Conservation (phyloP, 768 basidiomycete species). For the Dioszegia aurantiaca region DNA sequence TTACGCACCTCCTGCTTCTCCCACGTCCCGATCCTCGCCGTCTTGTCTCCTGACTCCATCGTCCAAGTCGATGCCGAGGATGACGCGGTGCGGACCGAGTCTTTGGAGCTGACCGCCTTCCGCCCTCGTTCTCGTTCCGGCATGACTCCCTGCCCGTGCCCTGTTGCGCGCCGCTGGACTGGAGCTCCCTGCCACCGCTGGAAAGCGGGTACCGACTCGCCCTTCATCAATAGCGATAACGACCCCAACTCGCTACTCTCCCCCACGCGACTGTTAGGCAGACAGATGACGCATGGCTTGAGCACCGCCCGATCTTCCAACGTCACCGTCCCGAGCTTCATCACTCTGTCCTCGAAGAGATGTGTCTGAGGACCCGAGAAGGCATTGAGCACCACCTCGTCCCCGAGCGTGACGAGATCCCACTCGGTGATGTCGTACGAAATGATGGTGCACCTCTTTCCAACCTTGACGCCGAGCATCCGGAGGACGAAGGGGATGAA, state of each 20-base stretch:
- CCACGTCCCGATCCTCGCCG: no score
- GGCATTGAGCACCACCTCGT: neutral
- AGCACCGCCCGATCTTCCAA: neutral
- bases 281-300: neutral
- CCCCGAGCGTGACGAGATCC: constrained; percentile 5
- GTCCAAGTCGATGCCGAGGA: no score
- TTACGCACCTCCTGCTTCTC: no score
- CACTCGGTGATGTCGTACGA: constrained; percentile 8
- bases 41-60: no score
- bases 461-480: neutral
- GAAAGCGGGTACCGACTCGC: neutral
- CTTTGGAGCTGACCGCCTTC: no score
- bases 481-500: neutral
- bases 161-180: neutral
- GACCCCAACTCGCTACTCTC: neutral
- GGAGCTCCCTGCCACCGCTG: constrained; percentile 8
- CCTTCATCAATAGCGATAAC: constrained; percentile 7
- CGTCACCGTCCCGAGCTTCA: constrained; percentile 5
- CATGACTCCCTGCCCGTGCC: neutral
- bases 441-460: neutral
- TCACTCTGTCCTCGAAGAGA: constrained; percentile 10
- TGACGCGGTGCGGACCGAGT: no score
- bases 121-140: no score
- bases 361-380: constrained; percentile 10
- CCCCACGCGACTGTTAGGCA: constrained; percentile 2